Base-by-base conservation (phyloP, 805 yeast genomes). In the Candida ponderosae region DNA sequence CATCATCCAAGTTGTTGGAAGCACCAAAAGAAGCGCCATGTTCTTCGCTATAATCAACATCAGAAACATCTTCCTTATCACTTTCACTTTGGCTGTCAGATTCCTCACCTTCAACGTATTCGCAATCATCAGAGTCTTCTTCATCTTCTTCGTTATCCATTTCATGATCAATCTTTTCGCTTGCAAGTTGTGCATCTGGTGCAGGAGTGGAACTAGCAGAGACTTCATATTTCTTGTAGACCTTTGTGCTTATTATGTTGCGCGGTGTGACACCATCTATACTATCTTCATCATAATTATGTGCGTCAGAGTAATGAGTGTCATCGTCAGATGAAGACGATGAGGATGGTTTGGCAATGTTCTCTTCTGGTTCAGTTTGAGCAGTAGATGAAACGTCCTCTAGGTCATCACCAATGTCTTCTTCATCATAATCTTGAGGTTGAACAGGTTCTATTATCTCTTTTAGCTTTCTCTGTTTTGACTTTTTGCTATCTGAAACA, bases 331-430 rank as follows among this genome's bases (percentile, higher is more conserved):
- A 44, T 8, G 28, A 24, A 2, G 37, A 16, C 10, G 38, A 16
- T 6, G 33, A 35, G 10, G 11, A 9, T n/a, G n/a, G n/a, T n/a
- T n/a, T n/a, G n/a, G n/a, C n/a, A n/a, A n/a, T n/a, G n/a, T n/a
- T n/a, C n/a, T n/a, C n/a, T 14, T 18, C 28, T 6, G 11, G 15
- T 16, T 36, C 34, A 18, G 28, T 16, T 6, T 6, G 6, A 9
- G 21, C n/a, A 17, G 29, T 28, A 6, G 31, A 15, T 7, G 59
- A 54, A 13, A 57, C 63, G 32, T 55, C 55, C 14, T 53, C 58
- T 4, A 59, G 35, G 19, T 66, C 68, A 44, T 60, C 65, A 24
- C 57, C 63, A 8, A 46, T 27, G 19, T 56, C 61, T 37, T 54
- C 55, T 19, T 44, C 45, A 23, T 45, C 51, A 24, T 45, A 50